These are phyloP conservation scores for Colletotrichum cordylinicola DNA, from an alignment of 2,329 filamentous ascomycete genomes.

Conservation along the genomic window DNA sequence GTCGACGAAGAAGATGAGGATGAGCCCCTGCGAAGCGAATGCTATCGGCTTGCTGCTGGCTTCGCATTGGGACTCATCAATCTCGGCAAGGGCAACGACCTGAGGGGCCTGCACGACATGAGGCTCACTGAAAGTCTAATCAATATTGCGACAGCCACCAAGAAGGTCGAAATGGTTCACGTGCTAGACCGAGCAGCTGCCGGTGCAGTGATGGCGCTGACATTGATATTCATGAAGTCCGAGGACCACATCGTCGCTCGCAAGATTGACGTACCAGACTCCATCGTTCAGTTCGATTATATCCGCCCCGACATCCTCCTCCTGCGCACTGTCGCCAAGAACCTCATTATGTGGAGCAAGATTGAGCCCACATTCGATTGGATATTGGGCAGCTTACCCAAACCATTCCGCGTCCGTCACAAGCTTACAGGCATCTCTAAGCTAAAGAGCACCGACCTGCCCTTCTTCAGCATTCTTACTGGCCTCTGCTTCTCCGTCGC, in stretches of 20 bases:
- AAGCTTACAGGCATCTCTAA: constrained; percentile 64
- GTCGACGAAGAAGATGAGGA: constrained; percentile 82
- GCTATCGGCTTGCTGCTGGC: constrained; percentile 93
- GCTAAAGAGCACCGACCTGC: constrained; percentile 82
- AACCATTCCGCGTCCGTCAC: constrained; percentile 67
- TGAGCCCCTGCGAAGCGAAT: constrained; percentile 87
- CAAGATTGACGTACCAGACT: constrained; percentile 93
- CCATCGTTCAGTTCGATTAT: constrained; percentile 91
- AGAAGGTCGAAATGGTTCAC: constrained; percentile 91
- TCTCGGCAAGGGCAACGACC: constrained; percentile 85
- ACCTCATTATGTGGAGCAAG: constrained; percentile 90
- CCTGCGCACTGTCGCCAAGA: constrained; percentile 84
- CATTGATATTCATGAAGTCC: constrained; percentile 97
- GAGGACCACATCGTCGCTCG: constrained; percentile 85
- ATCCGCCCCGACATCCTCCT: constrained; percentile 92
- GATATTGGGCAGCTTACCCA: constrained; percentile 77
- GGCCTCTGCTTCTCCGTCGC: constrained; percentile 85
- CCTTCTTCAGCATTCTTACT: constrained; percentile 90
- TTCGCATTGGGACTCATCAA: constrained; percentile 96
- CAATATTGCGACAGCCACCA: constrained; percentile 83
- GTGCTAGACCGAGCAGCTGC: constrained; percentile 92
- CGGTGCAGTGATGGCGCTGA: constrained; percentile 88
- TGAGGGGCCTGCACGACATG: constrained; percentile 93
- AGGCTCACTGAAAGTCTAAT: constrained; percentile 87
- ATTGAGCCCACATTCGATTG: constrained; percentile 78